Conservation (phyloP, 805 yeast species). For the Candida chauliodis region DNA sequence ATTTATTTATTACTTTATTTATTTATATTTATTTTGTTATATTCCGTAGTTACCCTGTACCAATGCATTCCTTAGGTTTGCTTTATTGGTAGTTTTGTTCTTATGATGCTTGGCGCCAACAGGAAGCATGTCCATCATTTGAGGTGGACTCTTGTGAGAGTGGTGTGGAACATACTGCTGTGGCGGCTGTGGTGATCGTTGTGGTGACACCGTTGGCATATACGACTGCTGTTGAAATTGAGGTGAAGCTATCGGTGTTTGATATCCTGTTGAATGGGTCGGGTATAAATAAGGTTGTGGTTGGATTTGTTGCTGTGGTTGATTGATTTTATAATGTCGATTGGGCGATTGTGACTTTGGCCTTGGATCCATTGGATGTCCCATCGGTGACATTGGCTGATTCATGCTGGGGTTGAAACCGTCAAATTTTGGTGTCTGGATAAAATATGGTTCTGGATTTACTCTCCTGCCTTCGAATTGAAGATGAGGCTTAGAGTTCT, state of each 20-base stretch:
- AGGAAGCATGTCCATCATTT: constrained; percentile 47
- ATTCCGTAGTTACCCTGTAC: constrained; percentile 70
- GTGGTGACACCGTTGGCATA: neutral
- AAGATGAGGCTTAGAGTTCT: no score
- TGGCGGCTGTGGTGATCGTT: neutral
- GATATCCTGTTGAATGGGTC: constrained; percentile 6
- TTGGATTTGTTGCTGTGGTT: constrained; percentile 9
- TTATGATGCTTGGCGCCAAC: constrained; percentile 32
- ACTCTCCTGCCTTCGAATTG: neutral
- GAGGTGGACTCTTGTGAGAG: neutral
- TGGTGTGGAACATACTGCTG: constrained; percentile 2
- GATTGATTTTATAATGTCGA: constrained; percentile 4
- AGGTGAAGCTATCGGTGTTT: constrained; percentile 4
- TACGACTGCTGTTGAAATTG: neutral
- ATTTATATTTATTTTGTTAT: constrained; percentile 18
- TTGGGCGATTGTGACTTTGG: neutral
- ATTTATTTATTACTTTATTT: constrained; percentile 8
- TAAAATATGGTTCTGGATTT: constrained; percentile 3
- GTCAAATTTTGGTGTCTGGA: constrained; percentile 1
- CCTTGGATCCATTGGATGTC: neutral
- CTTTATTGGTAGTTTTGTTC: constrained; percentile 47
- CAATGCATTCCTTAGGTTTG: constrained; percentile 59
- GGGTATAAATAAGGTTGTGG: constrained; percentile 8
- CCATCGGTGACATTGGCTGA: no score
- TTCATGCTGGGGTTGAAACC: neutral